Base-by-base conservation (phyloP, 768 basidiomycete species). In the Phlegmacium glaucopus region DNA sequence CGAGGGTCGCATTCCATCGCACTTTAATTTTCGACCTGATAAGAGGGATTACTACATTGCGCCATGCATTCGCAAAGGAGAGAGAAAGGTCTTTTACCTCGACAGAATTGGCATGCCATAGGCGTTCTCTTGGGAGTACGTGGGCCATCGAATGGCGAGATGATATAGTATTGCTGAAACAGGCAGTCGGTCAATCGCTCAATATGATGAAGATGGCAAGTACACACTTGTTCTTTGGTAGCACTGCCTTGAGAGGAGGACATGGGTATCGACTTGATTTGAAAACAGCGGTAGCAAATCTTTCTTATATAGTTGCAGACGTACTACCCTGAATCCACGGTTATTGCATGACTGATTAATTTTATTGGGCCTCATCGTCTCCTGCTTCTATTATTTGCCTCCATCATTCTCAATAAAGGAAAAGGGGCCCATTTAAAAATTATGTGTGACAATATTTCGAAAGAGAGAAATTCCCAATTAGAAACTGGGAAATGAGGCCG, bases 61-160 rank as follows among this genome's bases (percentile, higher is more conserved):
- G 49, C 17, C 49, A 46, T 42, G 37, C 15, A 11, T 28, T 26
- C 26, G 25, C 17, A 22, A 22, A 22, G 30, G 11, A 27, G 40
- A 35, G 9, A 36, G 35, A 52, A 17, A 22, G 17, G 44, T 9
- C 47, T 42, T 65, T 47, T 54, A 82, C 85, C 81, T 63, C 86
- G 71, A 61, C 86, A 88, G 58, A 87, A 88, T 45, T 77, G 75
- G 58, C 86, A 88, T 6, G 86, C 86, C 82, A 88, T 85, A 1
- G 80, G 76, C 0, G 78, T 83, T 45, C 84, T 58, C 58, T 62
- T 68, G 10, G 71, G 70, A 22, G 61, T 64, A 34, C 61, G 58
- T 38, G 61, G 60, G 26, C 50, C 49, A 10, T 64, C 61, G 17
- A 47, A 52, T 27, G 48, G 47, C 29, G 41, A 46, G 22, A 32